Evolutionary conservation across 2,329 filamentous ascomycete genomes (phyloP).

Genomic region (Trichoderma sp.): DNA sequence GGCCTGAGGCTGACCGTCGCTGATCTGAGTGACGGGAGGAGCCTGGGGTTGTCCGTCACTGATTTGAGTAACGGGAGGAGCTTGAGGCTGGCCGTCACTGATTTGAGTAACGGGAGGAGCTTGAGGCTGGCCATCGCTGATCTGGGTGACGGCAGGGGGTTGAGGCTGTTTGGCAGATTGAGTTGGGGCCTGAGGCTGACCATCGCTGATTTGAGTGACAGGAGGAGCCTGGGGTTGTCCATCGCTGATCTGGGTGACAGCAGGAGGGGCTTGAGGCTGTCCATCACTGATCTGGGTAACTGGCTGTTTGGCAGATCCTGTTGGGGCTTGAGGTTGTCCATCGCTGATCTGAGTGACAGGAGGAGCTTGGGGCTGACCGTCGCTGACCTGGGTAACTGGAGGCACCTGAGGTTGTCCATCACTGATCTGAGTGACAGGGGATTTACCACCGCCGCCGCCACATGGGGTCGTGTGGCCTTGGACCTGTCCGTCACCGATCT

Average conservation of each 20-base stretch:
- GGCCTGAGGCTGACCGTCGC: constrained; percentile 28
- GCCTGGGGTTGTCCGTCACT: constrained; percentile 48
- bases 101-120: constrained; percentile 33
- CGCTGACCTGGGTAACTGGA: not conserved
- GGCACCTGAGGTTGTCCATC: constrained; percentile 27
- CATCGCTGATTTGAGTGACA: constrained; percentile 37
- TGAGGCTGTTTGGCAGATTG: constrained; percentile 38
- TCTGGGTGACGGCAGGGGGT: constrained; percentile 41
- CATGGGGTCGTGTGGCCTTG: constrained; percentile 49
- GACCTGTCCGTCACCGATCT: constrained; percentile 49
- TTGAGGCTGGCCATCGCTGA: constrained; percentile 26
- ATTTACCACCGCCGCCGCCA: constrained; percentile 23
- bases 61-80: constrained; percentile 51
- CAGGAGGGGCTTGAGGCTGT: constrained; percentile 16
- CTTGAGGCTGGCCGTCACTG: constrained; percentile 48
- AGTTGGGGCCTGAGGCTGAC: not conserved
- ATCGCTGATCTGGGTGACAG: constrained; percentile 46
- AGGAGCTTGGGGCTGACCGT: not conserved
- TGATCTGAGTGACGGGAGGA: constrained; percentile 33
- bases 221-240: constrained; percentile 49
- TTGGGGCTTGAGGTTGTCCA: constrained; percentile 47
- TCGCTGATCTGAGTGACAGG: constrained; percentile 46
- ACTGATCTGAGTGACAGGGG: constrained; percentile 33
- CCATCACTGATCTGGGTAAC: constrained; percentile 25
- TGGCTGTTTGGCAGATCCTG: constrained; percentile 25